These are phyloP conservation scores for Chrysoporthe austroafricana DNA, from an alignment of 2,329 filamentous ascomycete species.

Conservation along the genomic window DNA sequence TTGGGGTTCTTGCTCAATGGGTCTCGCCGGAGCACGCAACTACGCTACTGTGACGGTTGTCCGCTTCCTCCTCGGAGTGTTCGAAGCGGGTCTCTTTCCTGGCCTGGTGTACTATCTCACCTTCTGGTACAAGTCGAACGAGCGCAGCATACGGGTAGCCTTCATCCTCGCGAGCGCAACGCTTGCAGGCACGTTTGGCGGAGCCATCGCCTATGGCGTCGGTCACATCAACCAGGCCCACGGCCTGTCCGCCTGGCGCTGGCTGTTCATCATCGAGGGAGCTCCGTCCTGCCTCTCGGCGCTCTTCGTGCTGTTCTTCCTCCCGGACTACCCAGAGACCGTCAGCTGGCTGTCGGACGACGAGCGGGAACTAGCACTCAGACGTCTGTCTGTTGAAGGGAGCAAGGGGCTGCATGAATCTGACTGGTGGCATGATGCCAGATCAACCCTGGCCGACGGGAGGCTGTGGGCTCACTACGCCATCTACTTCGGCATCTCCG, in stretches of 20 bases:
- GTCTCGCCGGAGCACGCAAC: slow-evolving; percentile 65
- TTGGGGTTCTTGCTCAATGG: slow-evolving; percentile 70
- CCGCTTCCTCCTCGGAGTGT: slow-evolving; percentile 67
- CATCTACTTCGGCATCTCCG: slow-evolving; percentile 39
- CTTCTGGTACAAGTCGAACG: slow-evolving; percentile 71
- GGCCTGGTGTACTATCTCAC: slow-evolving; percentile 61
- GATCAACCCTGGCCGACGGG: slow-evolving; percentile 66
- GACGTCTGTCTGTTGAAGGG: slow-evolving; percentile 47
- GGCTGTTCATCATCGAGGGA: slow-evolving; percentile 60
- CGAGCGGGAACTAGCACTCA: slow-evolving; percentile 59
- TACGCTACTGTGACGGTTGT: slow-evolving; percentile 66
- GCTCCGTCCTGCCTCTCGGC: slow-evolving; percentile 55
- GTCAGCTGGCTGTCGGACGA: slow-evolving; percentile 63
- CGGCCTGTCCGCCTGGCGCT: slow-evolving; percentile 66
- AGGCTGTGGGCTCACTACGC: slow-evolving; percentile 69
- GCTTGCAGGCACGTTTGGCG: slow-evolving; percentile 71
- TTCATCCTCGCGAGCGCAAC: slow-evolving; percentile 71
- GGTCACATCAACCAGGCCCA: slow-evolving; percentile 67
- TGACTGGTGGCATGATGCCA: slow-evolving; percentile 69
- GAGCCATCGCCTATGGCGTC: slow-evolving; percentile 71
- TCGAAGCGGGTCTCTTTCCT: slow-evolving; percentile 70
- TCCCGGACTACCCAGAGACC: slow-evolving; percentile 68
- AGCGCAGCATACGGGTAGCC: slow-evolving; percentile 70
- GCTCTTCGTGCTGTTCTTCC: slow-evolving; percentile 57
- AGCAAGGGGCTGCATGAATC: slow-evolving; percentile 61